Conservation (phyloP, 306 rosid species). For the Corylus heterophylla region DNA sequence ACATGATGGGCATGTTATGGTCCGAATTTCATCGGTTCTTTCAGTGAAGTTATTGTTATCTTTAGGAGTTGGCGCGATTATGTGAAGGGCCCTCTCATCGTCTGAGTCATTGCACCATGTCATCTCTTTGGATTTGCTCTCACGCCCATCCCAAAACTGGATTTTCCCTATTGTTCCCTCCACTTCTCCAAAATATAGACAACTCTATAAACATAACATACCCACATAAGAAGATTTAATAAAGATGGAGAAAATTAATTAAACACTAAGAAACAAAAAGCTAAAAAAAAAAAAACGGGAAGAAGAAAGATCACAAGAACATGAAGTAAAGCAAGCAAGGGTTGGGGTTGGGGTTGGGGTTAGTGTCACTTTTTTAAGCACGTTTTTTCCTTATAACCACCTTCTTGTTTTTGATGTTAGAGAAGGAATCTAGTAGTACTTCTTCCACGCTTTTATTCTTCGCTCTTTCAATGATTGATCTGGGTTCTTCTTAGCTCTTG, state of each 20-base stretch:
- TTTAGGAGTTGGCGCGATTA: conserved; percentile 23
- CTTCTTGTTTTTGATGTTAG: conserved; percentile 16
- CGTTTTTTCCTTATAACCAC: conserved; percentile 41
- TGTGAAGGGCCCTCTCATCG: conserved; percentile 41
- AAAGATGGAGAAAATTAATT: not conserved
- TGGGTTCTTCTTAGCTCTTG: conserved; percentile 3
- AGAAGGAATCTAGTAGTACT: conserved; percentile 30
- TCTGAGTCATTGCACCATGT: conserved; percentile 71
- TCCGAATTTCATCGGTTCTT: conserved; percentile 32
- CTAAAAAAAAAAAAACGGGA: not conserved
- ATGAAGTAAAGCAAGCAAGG: conserved; percentile 23
- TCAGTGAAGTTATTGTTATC: not conserved
- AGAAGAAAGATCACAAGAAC: not conserved
- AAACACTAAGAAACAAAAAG: not conserved
- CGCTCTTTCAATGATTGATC: conserved; percentile 21
- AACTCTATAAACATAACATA: not conserved
- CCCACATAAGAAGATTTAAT: not conserved
- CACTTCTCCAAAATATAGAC: conserved; percentile 30
- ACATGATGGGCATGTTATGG: conserved; percentile 72
- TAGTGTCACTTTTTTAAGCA: conserved; percentile 37
- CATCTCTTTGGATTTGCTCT: conserved; percentile 43
- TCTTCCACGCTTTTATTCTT: conserved; percentile 22
- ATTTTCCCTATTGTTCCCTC: conserved; percentile 30
- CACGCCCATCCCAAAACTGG: conserved; percentile 37
- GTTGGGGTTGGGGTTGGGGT: not conserved